Evolutionary conservation across 305 asterid species (phyloP).

Genomic region (Fraxinus angustifolia): DNA sequence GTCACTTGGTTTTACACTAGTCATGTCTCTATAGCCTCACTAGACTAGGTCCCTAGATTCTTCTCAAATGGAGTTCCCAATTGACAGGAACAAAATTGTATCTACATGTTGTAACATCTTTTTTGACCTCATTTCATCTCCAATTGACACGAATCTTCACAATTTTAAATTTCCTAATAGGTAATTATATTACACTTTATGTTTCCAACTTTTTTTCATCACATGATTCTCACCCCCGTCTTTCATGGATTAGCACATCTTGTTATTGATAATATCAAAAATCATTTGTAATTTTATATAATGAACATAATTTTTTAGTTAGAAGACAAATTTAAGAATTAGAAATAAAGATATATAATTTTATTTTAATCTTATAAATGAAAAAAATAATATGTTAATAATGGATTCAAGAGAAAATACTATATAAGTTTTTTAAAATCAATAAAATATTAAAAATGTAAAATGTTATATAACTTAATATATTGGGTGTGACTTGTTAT

Average conservation of each 20-base stretch:
- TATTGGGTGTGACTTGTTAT: background rate
- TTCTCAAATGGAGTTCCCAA: constrained; percentile 38
- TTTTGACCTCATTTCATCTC: constrained; percentile 21
- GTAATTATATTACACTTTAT: background rate
- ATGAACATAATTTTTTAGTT: background rate
- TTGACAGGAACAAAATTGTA: constrained; percentile 32
- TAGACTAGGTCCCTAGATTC: constrained; percentile 33
- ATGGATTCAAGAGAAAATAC: too few relatives aligned
- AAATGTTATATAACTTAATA: background rate
- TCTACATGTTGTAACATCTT: constrained; percentile 28
- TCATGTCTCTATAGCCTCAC: constrained; percentile 25
- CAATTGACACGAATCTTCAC: background rate
- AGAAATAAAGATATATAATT: background rate
- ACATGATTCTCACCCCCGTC: background rate
- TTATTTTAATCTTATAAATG: too few relatives aligned
- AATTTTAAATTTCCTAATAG: background rate
- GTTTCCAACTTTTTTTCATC: background rate
- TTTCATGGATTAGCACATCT: background rate
- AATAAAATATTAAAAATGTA: background rate
- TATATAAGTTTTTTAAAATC: too few relatives aligned
- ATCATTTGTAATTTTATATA: background rate
- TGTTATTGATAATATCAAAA: background rate
- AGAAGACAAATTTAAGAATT: background rate
- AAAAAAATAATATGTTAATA: background rate
- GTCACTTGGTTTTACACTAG: constrained; percentile 7